Evolutionary conservation across 805 yeast genomes (phyloP).

Genomic region (Candida hispaniensis): DNA sequence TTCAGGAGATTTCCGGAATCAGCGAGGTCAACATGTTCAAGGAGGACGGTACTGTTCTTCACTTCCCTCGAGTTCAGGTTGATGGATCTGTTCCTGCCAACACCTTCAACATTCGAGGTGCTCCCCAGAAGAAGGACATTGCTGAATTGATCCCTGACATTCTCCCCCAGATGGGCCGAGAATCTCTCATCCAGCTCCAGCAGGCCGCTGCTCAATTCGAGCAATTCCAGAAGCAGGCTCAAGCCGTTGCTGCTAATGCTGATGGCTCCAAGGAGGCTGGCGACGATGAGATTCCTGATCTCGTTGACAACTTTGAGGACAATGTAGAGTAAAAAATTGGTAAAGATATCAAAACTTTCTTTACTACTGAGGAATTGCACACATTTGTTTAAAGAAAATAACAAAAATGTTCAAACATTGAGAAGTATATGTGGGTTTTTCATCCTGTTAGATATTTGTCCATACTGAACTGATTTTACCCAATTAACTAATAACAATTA

Average conservation of each 20-base stretch:
- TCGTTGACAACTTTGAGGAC: slow-evolving; percentile 77
- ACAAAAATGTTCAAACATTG: no score
- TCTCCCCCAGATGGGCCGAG: slow-evolving; percentile 93
- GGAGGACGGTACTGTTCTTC: slow-evolving; percentile 92
- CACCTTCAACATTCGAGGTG: slow-evolving; percentile 91
- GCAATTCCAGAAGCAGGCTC: slow-evolving; percentile 35
- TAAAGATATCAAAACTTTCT: no score
- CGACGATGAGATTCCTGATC: slow-evolving; percentile 49
- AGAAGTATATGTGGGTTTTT: no score
- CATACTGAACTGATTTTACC: no score
- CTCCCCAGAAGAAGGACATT: slow-evolving; percentile 84
- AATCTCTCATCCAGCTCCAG: slow-evolving; percentile 80
- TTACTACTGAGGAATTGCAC: slow-evolving; percentile 19
- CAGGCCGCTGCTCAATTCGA: slow-evolving; percentile 84
- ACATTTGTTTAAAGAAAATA: slow-evolving; percentile 10
- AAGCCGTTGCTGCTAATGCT: slow-evolving; percentile 37
- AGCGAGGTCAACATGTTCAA: slow-evolving; percentile 97
- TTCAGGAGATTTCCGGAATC: slow-evolving; percentile 76
- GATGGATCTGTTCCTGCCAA: slow-evolving; percentile 86
- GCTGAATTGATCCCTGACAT: slow-evolving; percentile 89
- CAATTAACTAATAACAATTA: no score
- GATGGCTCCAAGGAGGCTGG: slow-evolving; percentile 39
- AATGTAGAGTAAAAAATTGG: slow-evolving; percentile 43
- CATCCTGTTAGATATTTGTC: no score
- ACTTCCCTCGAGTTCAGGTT: slow-evolving; percentile 92